phyloP scores from a whole-genome alignment of 1,139 yeast genomes.

The Candida frijolesensis region DNA sequence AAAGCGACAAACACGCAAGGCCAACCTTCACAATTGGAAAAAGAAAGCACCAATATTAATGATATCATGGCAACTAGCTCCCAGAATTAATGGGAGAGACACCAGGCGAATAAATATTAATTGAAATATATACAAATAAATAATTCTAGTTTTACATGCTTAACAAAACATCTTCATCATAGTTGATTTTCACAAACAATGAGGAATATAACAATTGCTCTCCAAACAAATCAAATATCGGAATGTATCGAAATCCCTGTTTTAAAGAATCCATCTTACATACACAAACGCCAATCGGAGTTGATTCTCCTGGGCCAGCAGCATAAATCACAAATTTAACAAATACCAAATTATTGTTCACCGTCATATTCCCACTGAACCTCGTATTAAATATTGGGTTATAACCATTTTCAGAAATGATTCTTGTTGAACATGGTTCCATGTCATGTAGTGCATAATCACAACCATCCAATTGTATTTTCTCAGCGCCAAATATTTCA shows the following conservation, averaged over 20 bases:
- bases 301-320: conserved; percentile 24
- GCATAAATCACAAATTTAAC: conserved; percentile 31
- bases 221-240: conserved; percentile 74
- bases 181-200: conserved; percentile 57
- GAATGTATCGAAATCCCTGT: conserved; percentile 79
- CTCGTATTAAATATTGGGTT: conserved; percentile 79
- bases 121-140: neutral
- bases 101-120: neutral
- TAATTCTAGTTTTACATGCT: neutral
- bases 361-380: conserved; percentile 39
- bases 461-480: conserved; percentile 25
- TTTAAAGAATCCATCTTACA: conserved; percentile 58
- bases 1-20: too few relatives aligned
- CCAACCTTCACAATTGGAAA: neutral
- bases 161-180: conserved; percentile 17
- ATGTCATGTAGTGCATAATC: too few relatives aligned
- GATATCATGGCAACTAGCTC: too few relatives aligned
- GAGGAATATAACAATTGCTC: conserved; percentile 82
- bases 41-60: neutral
- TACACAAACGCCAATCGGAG: conserved; percentile 59
- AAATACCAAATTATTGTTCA: conserved; percentile 38
- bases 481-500: conserved; percentile 52
- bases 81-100: too few relatives aligned
- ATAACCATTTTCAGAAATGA: conserved; percentile 67
- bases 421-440: conserved; percentile 27